phyloP scores from a whole-genome alignment of 2,329 filamentous ascomycete genomes.

The Lanzia echinophila region DNA sequence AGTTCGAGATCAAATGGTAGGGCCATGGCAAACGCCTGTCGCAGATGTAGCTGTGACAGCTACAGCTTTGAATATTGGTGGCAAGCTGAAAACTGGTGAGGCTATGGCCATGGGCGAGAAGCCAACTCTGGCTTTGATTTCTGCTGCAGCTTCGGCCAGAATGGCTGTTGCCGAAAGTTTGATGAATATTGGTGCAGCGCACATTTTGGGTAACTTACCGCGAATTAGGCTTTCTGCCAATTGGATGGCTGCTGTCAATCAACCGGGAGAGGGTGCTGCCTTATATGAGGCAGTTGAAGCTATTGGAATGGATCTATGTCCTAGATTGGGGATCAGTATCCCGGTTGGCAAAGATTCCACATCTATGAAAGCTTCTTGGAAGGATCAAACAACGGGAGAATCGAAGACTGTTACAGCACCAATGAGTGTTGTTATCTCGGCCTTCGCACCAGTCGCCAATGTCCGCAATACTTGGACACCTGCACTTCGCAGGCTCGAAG shows the following conservation, averaged over 20 bases:
- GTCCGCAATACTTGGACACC: slow-evolving; percentile 91
- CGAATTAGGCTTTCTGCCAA: slow-evolving; percentile 89
- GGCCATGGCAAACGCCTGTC: slow-evolving; percentile 91
- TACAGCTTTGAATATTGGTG: slow-evolving; percentile 61
- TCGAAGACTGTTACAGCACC: slow-evolving; percentile 85
- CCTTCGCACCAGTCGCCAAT: slow-evolving; percentile 78
- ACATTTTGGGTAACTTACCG: slow-evolving; percentile 50
- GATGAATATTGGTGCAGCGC: slow-evolving; percentile 83
- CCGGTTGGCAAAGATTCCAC: slow-evolving; percentile 98
- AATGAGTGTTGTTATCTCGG: slow-evolving; percentile 83
- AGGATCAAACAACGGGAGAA: slow-evolving; percentile 57
- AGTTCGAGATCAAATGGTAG: slow-evolving; percentile 89
- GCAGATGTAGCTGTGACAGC: slow-evolving; percentile 90
- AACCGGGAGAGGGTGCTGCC: slow-evolving; percentile 85
- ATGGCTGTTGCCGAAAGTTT: slow-evolving; percentile 96
- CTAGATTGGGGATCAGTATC: slow-evolving; percentile 82
- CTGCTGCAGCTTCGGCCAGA: slow-evolving; percentile 78
- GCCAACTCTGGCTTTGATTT: slow-evolving; percentile 82
- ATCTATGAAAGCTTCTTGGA: slow-evolving; percentile 98
- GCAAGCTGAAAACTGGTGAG: slow-evolving; percentile 73
- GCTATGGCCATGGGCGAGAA: slow-evolving; percentile 98
- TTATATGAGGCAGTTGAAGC: slow-evolving; percentile 92
- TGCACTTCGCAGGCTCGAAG: slow-evolving; percentile 71
- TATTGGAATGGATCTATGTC: slow-evolving; percentile 88
- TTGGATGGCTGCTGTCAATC: slow-evolving; percentile 97